phyloP scores from a whole-genome alignment of 2,329 filamentous ascomycete genomes.

The Blastomyces silverae region DNA sequence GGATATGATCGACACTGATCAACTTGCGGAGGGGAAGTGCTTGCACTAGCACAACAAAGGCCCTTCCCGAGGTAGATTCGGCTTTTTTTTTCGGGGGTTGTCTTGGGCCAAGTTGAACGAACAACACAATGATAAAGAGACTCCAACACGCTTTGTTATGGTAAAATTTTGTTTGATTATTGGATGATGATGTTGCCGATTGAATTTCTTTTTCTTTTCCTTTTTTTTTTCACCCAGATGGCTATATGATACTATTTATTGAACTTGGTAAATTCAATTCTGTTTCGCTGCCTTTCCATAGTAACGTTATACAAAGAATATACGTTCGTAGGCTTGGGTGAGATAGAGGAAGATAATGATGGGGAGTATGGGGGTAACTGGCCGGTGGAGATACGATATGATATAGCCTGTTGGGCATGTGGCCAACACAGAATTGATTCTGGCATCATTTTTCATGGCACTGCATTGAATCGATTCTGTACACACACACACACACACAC shows the following conservation, averaged over 20 bases:
- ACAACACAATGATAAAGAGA: neutral
- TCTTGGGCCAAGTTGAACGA: neutral
- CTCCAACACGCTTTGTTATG: neutral
- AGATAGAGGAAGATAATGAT: neutral
- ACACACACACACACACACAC: too few species aligned
- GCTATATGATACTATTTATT: neutral
- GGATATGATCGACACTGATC: neutral
- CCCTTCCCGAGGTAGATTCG: slow-evolving; percentile 3
- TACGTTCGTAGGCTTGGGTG: neutral
- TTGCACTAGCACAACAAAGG: neutral
- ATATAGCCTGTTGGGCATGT: too few species aligned
- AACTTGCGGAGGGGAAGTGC: neutral
- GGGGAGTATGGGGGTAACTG: neutral
- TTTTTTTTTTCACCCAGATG: neutral
- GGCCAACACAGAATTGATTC: too few species aligned
- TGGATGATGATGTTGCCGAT: neutral
- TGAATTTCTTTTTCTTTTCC: too few species aligned
- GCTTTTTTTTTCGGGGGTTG: neutral
- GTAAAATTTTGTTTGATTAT: neutral
- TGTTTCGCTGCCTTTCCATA: neutral
- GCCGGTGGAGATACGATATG: too few species aligned
- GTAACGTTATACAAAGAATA: too few species aligned
- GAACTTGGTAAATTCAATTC: neutral
- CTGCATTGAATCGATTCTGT: too few species aligned
- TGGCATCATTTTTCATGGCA: too few species aligned